Evolutionary conservation across 371 early-diverging fungal genomes (phyloP).

Genomic region (Mortierella sp.): DNA sequence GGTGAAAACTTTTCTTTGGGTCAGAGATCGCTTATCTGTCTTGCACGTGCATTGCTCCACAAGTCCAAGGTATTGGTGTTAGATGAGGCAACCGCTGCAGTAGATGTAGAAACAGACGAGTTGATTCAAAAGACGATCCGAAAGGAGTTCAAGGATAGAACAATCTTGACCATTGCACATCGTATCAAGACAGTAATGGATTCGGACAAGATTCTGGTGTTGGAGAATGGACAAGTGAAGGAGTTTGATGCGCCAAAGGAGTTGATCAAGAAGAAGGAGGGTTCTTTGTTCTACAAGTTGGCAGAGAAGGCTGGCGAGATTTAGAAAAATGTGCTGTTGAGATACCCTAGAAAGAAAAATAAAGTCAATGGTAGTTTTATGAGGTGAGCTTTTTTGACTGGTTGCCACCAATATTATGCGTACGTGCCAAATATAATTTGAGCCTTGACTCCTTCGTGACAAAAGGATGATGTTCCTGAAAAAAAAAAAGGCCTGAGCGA

Average conservation of each 20-base stretch:
- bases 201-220: conserved; percentile 86
- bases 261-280: conserved; percentile 62
- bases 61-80: conserved; percentile 79
- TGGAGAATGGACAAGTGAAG: conserved; percentile 81
- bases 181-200: conserved; percentile 85
- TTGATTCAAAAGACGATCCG: conserved; percentile 85
- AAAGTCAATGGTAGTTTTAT: no score
- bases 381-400: no score
- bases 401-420: no score
- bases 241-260: conserved; percentile 77
- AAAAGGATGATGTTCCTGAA: no score
- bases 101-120: conserved; percentile 82
- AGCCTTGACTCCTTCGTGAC: no score
- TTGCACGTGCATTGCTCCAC: conserved; percentile 89
- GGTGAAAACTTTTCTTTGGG: conserved; percentile 90
- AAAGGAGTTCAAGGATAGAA: conserved; percentile 67
- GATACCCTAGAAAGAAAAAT: neutral
- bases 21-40: conserved; percentile 88
- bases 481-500: no score
- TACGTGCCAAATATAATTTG: no score
- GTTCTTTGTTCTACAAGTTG: neutral
- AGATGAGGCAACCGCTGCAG: conserved; percentile 87
- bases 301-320: conserved; percentile 8
- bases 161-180: conserved; percentile 81
- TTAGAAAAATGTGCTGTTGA: neutral